phyloP scores from a whole-genome alignment of 441 rosid genomes.

The Adansonia rubrostipa region DNA sequence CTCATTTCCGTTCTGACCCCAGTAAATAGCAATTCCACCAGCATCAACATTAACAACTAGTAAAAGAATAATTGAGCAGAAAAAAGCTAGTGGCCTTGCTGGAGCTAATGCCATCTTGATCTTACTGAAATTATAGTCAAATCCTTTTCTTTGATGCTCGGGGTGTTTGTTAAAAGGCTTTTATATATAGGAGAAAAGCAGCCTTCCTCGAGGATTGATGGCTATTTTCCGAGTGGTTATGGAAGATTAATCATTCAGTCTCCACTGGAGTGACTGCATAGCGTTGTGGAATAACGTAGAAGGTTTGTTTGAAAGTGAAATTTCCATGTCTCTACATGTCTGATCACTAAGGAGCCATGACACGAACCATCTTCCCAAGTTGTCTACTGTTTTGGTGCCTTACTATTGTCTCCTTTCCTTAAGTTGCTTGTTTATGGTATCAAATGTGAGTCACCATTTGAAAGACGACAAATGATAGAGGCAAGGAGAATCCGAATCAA shows the following conservation, averaged over 20 bases:
- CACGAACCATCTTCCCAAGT: neutral
- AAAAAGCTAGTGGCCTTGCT: neutral
- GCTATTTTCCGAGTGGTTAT: neutral
- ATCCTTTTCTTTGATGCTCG: constrained; percentile 13
- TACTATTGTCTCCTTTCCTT: constrained; percentile 8
- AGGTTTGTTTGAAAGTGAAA: neutral
- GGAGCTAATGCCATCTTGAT: constrained; percentile 4
- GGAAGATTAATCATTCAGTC: neutral
- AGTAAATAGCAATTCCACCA: constrained; percentile 24
- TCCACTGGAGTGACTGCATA: neutral
- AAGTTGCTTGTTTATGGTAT: neutral
- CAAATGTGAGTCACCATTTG: constrained; percentile 1
- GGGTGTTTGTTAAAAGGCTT: neutral
- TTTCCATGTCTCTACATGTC: neutral
- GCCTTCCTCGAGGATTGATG: neutral
- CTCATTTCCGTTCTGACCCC: constrained; percentile 28
- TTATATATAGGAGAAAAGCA: constrained; percentile 5
- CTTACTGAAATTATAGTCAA: neutral
- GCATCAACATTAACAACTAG: constrained; percentile 10
- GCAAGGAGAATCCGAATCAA: neutral
- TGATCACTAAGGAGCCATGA: neutral
- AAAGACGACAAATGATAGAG: neutral
- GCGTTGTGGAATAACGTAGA: neutral
- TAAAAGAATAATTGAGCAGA: constrained; percentile 14
- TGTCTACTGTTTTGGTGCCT: neutral